These are phyloP conservation scores for Phylloporus sp. DNA, from an alignment of 768 basidiomycete species.

Conservation along the genomic window DNA sequence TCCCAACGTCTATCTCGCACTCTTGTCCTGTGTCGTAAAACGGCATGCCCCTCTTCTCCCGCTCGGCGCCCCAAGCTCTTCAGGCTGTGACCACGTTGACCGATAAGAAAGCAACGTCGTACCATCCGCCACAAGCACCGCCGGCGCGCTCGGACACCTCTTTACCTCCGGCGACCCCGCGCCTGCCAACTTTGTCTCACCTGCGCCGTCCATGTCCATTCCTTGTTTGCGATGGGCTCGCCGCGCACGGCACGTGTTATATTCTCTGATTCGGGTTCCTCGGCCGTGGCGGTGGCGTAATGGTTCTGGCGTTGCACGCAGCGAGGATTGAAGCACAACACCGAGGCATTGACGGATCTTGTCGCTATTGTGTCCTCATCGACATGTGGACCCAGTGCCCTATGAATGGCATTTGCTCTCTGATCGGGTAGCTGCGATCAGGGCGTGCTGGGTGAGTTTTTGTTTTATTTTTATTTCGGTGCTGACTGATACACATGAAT, in stretches of 20 bases:
- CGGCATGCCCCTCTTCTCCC: conserved; percentile 55
- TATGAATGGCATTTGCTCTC: no score
- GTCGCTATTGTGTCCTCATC: conserved; percentile 46
- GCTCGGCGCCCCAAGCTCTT: conserved; percentile 46
- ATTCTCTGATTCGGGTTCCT: conserved; percentile 42
- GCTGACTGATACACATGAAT: conserved; percentile 25
- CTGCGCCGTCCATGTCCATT: conserved; percentile 46
- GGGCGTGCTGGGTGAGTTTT: conserved; percentile 61
- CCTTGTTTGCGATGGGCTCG: conserved; percentile 52
- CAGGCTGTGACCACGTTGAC: conserved; percentile 53
- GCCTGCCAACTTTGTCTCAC: conserved; percentile 55
- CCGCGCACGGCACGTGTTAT: conserved; percentile 25
- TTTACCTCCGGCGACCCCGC: conserved; percentile 60
- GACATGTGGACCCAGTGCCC: conserved; percentile 14
- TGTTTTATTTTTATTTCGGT: conserved; percentile 55
- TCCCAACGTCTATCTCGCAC: conserved; percentile 25
- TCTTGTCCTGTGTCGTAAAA: neutral
- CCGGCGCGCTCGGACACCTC: conserved; percentile 57
- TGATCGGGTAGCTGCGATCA: conserved; percentile 51
- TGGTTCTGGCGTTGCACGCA: conserved; percentile 36
- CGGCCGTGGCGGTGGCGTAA: conserved; percentile 65
- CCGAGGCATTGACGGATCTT: conserved; percentile 44
- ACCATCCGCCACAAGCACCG: conserved; percentile 32
- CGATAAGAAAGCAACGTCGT: conserved; percentile 53
- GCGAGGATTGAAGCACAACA: conserved; percentile 50